Percentiles rank a stretch among this genome's conserved stretches.
These are phyloP conservation scores for Xylaria hypoxylon DNA, from an alignment of 2,329 filamentous ascomycete genomes.

Conservation along the genomic window DNA sequence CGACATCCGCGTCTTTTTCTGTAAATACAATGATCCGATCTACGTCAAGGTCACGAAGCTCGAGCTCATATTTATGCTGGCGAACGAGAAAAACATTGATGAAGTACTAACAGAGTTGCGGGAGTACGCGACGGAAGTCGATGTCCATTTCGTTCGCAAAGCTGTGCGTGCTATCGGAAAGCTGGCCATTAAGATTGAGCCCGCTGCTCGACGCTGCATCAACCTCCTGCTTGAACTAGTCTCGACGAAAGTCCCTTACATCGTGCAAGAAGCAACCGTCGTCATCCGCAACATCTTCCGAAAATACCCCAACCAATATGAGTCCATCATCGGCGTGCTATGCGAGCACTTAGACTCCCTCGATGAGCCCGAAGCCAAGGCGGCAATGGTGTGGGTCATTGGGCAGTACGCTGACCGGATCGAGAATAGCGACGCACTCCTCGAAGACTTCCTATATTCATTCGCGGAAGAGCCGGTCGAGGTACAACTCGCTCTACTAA, in stretches of 20 bases:
- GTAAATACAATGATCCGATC: conserved; percentile 99
- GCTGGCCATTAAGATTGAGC: conserved; percentile 98
- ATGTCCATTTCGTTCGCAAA: conserved; percentile 98
- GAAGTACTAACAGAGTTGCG: conserved; percentile 93
- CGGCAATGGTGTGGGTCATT: conserved; percentile 99
- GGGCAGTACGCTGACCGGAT: conserved; percentile 97
- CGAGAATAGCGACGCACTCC: conserved; percentile 91
- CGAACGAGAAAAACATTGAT: conserved; percentile 93
- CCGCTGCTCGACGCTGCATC: conserved; percentile 90
- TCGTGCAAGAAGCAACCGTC: conserved; percentile 98
- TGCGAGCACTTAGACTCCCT: conserved; percentile 97
- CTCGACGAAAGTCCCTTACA: conserved; percentile 97
- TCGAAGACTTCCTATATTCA: conserved; percentile 94
- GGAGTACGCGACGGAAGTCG: conserved; percentile 98
- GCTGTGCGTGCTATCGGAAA: conserved; percentile 98
- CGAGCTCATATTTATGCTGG: conserved; percentile 98
- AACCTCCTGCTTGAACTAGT: conserved; percentile 92
- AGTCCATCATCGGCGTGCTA: conserved; percentile 94
- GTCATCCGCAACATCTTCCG: conserved; percentile 99
- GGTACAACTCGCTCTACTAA: conserved; percentile 92
- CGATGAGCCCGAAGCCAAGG: conserved; percentile 97
- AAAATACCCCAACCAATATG: conserved; percentile 98
- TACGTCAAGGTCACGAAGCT: conserved; percentile 99
- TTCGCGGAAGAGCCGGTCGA: conserved; percentile 96
- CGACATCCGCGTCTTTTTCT: conserved; percentile 98